Percentiles rank a stretch among this genome's conserved stretches.
Evolutionary conservation across 768 basidiomycete species (phyloP).

Genomic region (Mycena haematopus): DNA sequence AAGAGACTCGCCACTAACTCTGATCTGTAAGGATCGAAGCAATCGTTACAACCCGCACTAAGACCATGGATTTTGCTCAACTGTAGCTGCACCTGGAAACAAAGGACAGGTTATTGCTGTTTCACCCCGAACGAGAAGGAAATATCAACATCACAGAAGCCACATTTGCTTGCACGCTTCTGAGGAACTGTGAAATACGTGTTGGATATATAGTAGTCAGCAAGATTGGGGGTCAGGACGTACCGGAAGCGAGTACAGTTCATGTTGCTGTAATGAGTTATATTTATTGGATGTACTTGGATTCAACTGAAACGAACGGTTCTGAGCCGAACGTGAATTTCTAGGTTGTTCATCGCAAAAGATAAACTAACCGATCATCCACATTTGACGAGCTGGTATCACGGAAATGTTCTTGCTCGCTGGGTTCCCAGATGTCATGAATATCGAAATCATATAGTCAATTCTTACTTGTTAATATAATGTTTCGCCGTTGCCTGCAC

Average conservation of each 20-base stretch:
- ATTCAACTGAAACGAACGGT: slow-evolving; percentile 37
- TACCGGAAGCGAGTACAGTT: slow-evolving; percentile 62
- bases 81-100: slow-evolving; percentile 29
- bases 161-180: slow-evolving; percentile 23
- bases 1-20: slow-evolving; percentile 21
- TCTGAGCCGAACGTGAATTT: slow-evolving; percentile 29
- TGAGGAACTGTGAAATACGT: slow-evolving; percentile 20
- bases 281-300: neutral
- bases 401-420: slow-evolving; percentile 56
- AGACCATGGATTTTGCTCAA: slow-evolving; percentile 3
- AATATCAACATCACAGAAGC: slow-evolving; percentile 25
- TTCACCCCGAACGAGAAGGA: neutral
- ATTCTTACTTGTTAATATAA: slow-evolving; percentile 47
- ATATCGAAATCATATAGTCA: neutral
- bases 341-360: neutral
- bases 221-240: slow-evolving; percentile 9
- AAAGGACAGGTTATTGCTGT: neutral
- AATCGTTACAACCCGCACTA: neutral
- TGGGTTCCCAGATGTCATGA: neutral
- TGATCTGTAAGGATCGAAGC: slow-evolving; percentile 26
- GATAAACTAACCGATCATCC: slow-evolving; percentile 46
- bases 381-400: slow-evolving; percentile 48
- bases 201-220: neutral
- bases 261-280: slow-evolving; percentile 52
- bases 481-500: slow-evolving; percentile 56